phyloP scores from a whole-genome alignment of 2,329 filamentous ascomycete genomes.

The Remersonia thermophila region DNA sequence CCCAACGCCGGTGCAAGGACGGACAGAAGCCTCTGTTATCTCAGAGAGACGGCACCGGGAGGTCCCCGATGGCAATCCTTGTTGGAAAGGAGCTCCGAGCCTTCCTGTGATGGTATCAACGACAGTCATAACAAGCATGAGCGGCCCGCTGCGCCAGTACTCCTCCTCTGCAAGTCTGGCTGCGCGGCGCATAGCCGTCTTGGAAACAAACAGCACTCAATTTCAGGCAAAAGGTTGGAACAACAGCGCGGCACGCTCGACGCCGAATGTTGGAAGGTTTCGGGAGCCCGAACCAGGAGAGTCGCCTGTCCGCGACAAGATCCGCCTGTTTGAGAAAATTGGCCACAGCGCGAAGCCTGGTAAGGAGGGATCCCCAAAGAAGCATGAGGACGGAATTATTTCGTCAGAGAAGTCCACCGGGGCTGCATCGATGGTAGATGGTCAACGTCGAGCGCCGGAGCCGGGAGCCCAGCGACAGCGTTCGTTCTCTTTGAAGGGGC shows the following conservation, averaged over 20 bases:
- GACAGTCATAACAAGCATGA: constrained; percentile 10
- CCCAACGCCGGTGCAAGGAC: too few species aligned
- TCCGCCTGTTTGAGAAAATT: constrained; percentile 19
- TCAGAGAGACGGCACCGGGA: too few species aligned
- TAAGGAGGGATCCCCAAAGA: too few species aligned
- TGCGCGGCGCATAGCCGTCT: too few species aligned
- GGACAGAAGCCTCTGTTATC: too few species aligned
- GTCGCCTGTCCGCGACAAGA: constrained; percentile 17
- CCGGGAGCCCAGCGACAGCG: background rate
- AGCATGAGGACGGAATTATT: too few species aligned
- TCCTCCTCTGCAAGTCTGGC: background rate
- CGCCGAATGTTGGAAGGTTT: too few species aligned
- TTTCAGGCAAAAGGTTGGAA: background rate
- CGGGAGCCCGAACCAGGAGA: background rate
- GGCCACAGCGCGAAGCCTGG: background rate
- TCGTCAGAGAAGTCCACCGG: too few species aligned
- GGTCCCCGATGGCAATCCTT: too few species aligned
- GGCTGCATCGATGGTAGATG: too few species aligned
- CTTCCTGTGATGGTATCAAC: constrained; percentile 14
- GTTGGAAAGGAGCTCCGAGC: constrained; percentile 3
- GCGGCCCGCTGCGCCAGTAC: background rate
- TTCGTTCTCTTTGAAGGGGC: constrained; percentile 5
- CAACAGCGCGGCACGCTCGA: background rate
- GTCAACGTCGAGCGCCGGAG: too few species aligned
- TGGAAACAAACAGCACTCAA: background rate